Evolutionary conservation across 768 basidiomycete species (phyloP), one percentile per base, ranked within the genome.

Genomic region (Strobilomyces dryophilus): DNA sequence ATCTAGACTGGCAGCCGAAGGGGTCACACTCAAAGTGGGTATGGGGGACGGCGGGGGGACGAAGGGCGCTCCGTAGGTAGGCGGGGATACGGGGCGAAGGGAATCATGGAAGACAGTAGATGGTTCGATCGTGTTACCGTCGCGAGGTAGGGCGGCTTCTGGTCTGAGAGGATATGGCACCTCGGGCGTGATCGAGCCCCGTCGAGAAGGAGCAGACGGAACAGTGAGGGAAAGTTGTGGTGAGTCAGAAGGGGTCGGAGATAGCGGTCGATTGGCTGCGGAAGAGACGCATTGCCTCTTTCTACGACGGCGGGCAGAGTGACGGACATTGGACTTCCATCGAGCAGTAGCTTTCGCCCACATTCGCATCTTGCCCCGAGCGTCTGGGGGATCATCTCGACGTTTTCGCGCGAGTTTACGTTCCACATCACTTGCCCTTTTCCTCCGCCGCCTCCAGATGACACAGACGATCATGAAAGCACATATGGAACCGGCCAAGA

Each of bases 291-390:
- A 2, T 4, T 53, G 46, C 49, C 39, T 61, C 43, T 56, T 66
- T 40, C 78, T 76, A 51, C 88, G 75, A 45, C 82, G 80, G 35
- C 85, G 79, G 8, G 81, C 80, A n/a, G 79, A 71, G 52, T 79
- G 74, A 26, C 81, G 80, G 10, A 80, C 76, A 48, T 83, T 82
- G 3, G 79, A 80, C 57, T 75, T 82, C 88, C 88, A 91, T 41
- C 84, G 77, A 8, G 81, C 82, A 2, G 79, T 82, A 2, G 87
- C 86, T 54, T 71, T 76, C 1, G 78, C 76, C 86, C 85, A 88
- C 45, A 83, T 60, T 59, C 79, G 81, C 65, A 84, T 79, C 55
- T 79, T 80, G 5, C 65, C 64, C 48, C 74, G 79, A 8, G 68
- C 71, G 35, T 67, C 69, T 21, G 64, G 68, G 11, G 72, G 47